Percentiles rank a stretch among this genome's conserved stretches.
phyloP scores from a whole-genome alignment of 2,329 filamentous ascomycete species.

The Chrysosporium queenslandicum region DNA sequence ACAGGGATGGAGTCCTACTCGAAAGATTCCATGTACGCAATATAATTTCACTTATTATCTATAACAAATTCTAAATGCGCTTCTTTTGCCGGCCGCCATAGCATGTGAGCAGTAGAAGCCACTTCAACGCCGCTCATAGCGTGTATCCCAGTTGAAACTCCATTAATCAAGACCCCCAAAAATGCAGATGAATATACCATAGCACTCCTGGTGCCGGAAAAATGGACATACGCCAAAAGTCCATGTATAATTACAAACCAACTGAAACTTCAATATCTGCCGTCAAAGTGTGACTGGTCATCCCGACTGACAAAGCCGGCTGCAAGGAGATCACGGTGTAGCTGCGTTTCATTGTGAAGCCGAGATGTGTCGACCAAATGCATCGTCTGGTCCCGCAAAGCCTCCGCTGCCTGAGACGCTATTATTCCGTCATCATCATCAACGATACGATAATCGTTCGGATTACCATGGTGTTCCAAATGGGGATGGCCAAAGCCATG shows the following conservation, averaged over 20 bases:
- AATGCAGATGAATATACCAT: not conserved
- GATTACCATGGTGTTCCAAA: conserved; percentile 29
- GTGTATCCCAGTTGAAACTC: not conserved
- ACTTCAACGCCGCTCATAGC: not conserved
- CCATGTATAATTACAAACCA: conserved; percentile 13
- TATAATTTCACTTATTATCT: not conserved
- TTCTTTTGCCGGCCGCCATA: not conserved
- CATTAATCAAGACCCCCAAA: not conserved
- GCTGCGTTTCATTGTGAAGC: conserved; percentile 30
- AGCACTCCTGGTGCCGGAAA: not conserved
- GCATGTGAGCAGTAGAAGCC: not conserved
- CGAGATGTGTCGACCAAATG: conserved; percentile 30
- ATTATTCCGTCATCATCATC: conserved; percentile 30
- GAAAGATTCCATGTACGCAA: no score
- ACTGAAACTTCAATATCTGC: conserved; percentile 16
- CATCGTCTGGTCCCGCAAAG: conserved; percentile 31
- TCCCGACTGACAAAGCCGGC: conserved; percentile 33
- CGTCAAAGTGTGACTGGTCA: conserved; percentile 27
- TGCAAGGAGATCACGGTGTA: conserved; percentile 33
- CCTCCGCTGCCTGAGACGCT: conserved; percentile 25
- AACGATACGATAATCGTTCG: conserved; percentile 36
- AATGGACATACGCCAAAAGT: not conserved
- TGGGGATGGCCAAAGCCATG: conserved; percentile 30
- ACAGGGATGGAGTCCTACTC: no score
- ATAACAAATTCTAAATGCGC: not conserved